Conservation (phyloP, 352 stramenopile species). For the Globisporangium nunn region DNA sequence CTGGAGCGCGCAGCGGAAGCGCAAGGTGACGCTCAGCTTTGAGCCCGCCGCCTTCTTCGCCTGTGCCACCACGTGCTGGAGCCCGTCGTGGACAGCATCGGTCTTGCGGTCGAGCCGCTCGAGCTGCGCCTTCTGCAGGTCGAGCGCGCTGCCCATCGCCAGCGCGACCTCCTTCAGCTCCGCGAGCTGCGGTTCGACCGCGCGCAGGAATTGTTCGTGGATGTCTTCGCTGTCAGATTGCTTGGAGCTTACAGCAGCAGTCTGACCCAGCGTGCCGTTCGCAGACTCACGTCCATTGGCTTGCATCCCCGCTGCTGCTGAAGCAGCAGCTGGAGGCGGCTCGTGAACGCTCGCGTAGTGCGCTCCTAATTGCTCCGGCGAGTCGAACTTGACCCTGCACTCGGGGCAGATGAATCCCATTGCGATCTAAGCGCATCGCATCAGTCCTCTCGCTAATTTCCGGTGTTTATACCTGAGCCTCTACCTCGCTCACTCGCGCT, state of each 20-base stretch:
- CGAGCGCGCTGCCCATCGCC: constrained; percentile 49
- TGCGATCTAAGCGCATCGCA: constrained; percentile 39
- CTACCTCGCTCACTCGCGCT: not conserved
- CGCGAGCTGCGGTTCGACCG: constrained; percentile 47
- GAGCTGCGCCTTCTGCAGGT: constrained; percentile 57
- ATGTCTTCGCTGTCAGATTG: constrained; percentile 12
- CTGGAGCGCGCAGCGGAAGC: constrained; percentile 73
- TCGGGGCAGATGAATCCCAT: constrained; percentile 85
- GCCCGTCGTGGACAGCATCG: constrained; percentile 54
- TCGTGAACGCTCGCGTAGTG: constrained; percentile 57
- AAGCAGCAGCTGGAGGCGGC: not conserved
- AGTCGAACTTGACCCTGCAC: constrained; percentile 63
- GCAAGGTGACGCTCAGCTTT: constrained; percentile 30
- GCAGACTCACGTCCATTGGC: not conserved
- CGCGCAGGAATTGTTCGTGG: constrained; percentile 37
- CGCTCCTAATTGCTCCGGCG: constrained; percentile 36
- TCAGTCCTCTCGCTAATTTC: not conserved
- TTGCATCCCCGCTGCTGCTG: not conserved
- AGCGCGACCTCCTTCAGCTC: constrained; percentile 65
- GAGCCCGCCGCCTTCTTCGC: constrained; percentile 40
- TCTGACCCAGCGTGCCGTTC: not conserved
- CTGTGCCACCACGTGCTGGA: constrained; percentile 64
- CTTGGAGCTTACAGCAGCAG: not conserved
- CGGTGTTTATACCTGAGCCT: not conserved
- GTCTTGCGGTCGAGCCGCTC: constrained; percentile 57